Evolutionary conservation across 2,329 filamentous ascomycete species (phyloP).

Genomic region (Talaromyces islandicus): DNA sequence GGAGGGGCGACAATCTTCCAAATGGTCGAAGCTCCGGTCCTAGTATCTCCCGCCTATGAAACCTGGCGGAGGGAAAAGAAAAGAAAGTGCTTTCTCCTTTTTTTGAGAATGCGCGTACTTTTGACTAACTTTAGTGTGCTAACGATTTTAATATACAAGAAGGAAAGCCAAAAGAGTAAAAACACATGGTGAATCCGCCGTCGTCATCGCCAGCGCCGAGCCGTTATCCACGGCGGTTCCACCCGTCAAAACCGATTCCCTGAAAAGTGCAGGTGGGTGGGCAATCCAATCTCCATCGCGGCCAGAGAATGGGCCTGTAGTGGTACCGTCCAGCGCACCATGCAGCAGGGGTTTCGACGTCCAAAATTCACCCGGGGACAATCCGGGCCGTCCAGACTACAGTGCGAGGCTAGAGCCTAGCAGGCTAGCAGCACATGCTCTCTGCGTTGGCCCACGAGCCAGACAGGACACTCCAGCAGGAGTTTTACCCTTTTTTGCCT

Average conservation of each 20-base stretch:
- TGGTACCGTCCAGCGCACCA: not conserved
- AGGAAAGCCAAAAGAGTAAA: not conserved
- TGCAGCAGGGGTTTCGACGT: not conserved
- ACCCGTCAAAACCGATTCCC: slow-evolving; percentile 6
- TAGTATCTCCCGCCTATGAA: not conserved
- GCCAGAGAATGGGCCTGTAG: not conserved
- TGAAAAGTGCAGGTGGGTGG: not conserved
- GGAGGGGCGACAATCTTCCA: not conserved
- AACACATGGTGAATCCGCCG: not conserved
- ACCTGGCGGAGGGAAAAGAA: not conserved
- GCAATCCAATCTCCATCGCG: not conserved
- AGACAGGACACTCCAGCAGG: not conserved
- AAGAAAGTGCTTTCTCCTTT: not conserved
- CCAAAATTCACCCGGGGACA: not conserved
- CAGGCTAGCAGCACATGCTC: not conserved
- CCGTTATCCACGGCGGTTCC: slow-evolving; percentile 4
- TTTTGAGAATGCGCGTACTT: not conserved
- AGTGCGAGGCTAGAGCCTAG: not conserved
- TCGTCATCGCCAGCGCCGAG: not conserved
- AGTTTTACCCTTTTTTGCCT: not conserved
- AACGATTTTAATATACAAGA: not conserved
- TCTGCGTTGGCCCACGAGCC: not conserved
- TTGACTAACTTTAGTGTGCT: not conserved
- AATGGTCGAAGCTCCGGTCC: not conserved
- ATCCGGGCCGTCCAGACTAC: not conserved